Evolutionary conservation across 805 yeast species (phyloP), one percentile per base, ranked within the genome.

Genomic region (Maudiozyma saulgeensis): DNA sequence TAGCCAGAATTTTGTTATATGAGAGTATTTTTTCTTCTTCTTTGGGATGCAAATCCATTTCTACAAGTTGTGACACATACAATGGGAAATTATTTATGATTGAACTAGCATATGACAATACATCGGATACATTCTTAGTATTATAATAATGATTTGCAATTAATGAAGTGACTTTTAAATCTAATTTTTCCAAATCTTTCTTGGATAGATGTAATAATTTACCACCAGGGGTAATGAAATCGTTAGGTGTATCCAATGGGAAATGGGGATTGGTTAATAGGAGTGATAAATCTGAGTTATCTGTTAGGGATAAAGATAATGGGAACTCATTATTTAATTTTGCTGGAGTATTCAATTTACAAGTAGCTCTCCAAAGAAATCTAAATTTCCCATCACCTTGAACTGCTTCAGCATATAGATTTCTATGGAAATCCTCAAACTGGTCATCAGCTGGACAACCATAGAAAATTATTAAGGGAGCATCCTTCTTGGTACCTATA

Each of bases 281-380:
- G 0, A 79, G 42, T 0, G 65, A 58, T 3, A 51, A 26, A 67
- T 63, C 45, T 63, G 39, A 72, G 64, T 32, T 66, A 62, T 28
- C 59, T 51, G 26, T 64, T 49, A 45, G 48, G 35, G 56, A 63
- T 44, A 51, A 52, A 6, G 61, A 59, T 2, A 61, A 46, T 12
- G 77, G 53, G 11, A 72, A 66, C 0, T 43, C 48, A 7, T 52
- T 50, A 4, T 34, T 40, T 2, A 35, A 28, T 28, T 28, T 11
- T 9, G 32, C 4, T 28, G 32, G 12, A 28, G 32, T 28, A 28
- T 28, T 28, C 12, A 28, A 9, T 4, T 28, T 28, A 41, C 64
- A 62, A n/a, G 79, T 71, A 56, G 88, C 82, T 56, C 96, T 76
- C 84, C 95, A 79, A 2, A 82, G 77, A 62, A 87, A 84, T 45